Conservation (phyloP, 257 asterid genomes). For the Solanum arcanum region DNA sequence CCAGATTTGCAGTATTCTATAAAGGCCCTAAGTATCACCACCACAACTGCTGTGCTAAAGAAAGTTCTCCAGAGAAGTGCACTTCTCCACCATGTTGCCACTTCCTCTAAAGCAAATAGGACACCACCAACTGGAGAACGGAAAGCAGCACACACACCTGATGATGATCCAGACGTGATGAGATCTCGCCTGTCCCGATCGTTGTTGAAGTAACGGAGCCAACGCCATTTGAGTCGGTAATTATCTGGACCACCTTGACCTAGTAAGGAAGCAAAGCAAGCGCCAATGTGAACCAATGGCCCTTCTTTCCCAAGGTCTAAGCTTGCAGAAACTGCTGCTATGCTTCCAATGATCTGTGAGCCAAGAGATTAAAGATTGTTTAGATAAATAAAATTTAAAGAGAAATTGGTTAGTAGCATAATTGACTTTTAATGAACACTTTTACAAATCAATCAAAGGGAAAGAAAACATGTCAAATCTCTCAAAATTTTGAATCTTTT, state of each 20-base stretch:
- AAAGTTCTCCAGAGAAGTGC: constrained; percentile 97
- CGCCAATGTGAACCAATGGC: constrained; percentile 82
- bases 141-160: constrained; percentile 97
- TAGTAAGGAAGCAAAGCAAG: constrained; percentile 71
- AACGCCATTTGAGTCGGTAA: constrained; percentile 69
- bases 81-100: constrained; percentile 99
- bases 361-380: not conserved
- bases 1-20: constrained; percentile 70
- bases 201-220: constrained; percentile 89
- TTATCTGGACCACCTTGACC: constrained; percentile 92
- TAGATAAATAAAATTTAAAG: not conserved
- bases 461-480: not conserved
- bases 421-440: not conserved
- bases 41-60: constrained; percentile 92
- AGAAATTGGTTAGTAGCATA: not conserved
- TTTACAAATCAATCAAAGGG: not conserved
- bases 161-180: constrained; percentile 77
- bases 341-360: constrained; percentile 76
- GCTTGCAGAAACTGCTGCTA: constrained; percentile 90
- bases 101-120: constrained; percentile 84
- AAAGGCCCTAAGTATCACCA: constrained; percentile 79
- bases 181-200: constrained; percentile 86
- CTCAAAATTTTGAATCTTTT: not conserved
- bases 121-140: constrained; percentile 95
- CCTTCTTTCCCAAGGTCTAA: constrained; percentile 97